Percentiles rank a stretch among this genome's conserved stretches.
Evolutionary conservation across 768 basidiomycete species (phyloP).

Genomic region (Leccinum aurantiacum): DNA sequence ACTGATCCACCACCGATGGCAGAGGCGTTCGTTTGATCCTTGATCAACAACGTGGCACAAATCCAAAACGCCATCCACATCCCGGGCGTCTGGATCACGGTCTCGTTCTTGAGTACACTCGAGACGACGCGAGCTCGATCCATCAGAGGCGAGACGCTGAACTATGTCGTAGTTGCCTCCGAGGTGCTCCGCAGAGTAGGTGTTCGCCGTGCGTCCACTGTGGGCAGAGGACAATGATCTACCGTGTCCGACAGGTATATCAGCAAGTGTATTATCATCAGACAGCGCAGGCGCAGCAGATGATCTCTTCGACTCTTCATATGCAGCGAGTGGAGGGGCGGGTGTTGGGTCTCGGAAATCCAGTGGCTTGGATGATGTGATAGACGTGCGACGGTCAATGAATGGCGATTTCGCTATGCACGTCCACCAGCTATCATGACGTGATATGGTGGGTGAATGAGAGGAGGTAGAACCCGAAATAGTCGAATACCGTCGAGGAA

Average conservation of each 20-base stretch:
- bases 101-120: too few species aligned
- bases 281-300: constrained; percentile 15
- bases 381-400: constrained; percentile 55
- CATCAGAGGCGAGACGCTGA: constrained; percentile 44
- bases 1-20: too few species aligned
- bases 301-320: constrained; percentile 45
- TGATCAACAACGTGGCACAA: too few species aligned
- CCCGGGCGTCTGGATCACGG: too few species aligned
- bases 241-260: constrained; percentile 27
- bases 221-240: constrained; percentile 46
- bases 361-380: constrained; percentile 34
- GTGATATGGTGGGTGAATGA: constrained; percentile 49
- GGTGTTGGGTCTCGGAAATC: constrained; percentile 84
- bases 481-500: constrained; percentile 40
- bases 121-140: constrained; percentile 19
- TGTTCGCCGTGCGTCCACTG: constrained; percentile 64
- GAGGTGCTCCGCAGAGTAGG: constrained; percentile 65
- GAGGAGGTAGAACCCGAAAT: constrained; percentile 43
- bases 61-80: too few species aligned
- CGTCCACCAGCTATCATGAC: constrained; percentile 78
- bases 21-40: too few species aligned
- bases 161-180: constrained; percentile 70
- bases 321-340: constrained; percentile 59
- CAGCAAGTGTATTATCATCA: constrained; percentile 12
- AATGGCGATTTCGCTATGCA: constrained; percentile 68